Conservation (phyloP, 2,329 filamentous ascomycete genomes). For the Clonostachys byssicola region DNA sequence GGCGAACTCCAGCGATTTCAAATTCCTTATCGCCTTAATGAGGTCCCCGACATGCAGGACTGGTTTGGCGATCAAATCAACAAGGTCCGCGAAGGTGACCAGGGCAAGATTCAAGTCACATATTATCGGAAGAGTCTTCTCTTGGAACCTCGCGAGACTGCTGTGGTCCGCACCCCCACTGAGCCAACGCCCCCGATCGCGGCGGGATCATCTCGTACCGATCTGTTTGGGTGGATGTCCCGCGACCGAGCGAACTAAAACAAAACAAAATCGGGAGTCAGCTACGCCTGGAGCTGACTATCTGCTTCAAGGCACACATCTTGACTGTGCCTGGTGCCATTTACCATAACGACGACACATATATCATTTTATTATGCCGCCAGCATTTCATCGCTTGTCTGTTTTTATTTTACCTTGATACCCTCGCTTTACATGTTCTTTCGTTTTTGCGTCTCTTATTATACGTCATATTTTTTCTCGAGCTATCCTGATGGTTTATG, state of each 20-base stretch:
- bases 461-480: background rate
- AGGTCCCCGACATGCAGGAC: constrained; percentile 84
- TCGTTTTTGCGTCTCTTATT: constrained; percentile 3
- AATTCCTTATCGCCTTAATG: constrained; percentile 79
- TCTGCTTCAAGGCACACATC: background rate
- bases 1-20: constrained; percentile 95
- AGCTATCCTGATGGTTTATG: background rate
- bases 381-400: constrained; percentile 11
- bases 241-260: constrained; percentile 33
- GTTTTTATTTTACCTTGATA: constrained; percentile 13
- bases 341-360: background rate
- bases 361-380: too few relatives aligned
- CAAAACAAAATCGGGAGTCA: constrained; percentile 4
- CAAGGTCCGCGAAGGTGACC: constrained; percentile 61
- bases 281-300: background rate
- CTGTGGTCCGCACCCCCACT: constrained; percentile 18
- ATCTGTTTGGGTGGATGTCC: constrained; percentile 48
- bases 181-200: constrained; percentile 23
- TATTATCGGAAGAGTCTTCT: constrained; percentile 81
- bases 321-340: background rate
- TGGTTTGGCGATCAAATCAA: constrained; percentile 84
- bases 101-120: constrained; percentile 53
- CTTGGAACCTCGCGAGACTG: constrained; percentile 69
- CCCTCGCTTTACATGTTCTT: constrained; percentile 5
- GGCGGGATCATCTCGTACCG: constrained; percentile 24